These are phyloP conservation scores for Gossypium davidsonii DNA, from an alignment of 441 rosid genomes.

Conservation along the genomic window DNA sequence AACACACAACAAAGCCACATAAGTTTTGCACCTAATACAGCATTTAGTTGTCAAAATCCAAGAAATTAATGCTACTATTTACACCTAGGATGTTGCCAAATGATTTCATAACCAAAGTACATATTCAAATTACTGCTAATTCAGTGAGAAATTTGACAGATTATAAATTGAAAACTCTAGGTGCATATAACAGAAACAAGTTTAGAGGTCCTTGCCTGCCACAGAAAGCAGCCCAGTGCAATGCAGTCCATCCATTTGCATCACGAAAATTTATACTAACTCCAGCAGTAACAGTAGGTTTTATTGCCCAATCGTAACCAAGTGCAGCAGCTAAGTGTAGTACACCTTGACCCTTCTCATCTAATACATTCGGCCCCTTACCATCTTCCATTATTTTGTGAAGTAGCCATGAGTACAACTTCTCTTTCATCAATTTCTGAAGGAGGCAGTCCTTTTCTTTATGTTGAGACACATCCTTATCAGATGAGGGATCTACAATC, in stretches of 20 bases:
- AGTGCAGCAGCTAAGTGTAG: conserved; percentile 82
- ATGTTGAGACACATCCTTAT: conserved; percentile 24
- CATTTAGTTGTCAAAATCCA: background rate
- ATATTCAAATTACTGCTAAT: background rate
- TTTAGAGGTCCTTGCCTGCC: conserved; percentile 58
- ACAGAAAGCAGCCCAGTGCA: conserved; percentile 89
- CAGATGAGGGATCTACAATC: conserved; percentile 27
- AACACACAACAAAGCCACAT: background rate
- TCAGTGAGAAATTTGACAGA: background rate
- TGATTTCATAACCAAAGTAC: background rate
- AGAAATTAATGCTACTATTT: background rate
- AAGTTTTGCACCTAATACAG: background rate
- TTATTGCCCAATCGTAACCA: conserved; percentile 83
- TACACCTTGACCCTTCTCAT: conserved; percentile 79
- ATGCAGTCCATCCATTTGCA: conserved; percentile 93
- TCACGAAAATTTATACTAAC: conserved; percentile 84
- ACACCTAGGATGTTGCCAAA: background rate
- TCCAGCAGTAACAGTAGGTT: conserved; percentile 65
- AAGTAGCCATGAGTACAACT: conserved; percentile 65
- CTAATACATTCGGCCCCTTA: conserved; percentile 70
- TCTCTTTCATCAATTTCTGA: conserved; percentile 50
- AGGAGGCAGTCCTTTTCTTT: conserved; percentile 34
- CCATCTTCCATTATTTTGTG: conserved; percentile 62
- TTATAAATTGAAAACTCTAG: background rate
- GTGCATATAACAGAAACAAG: background rate